Evolutionary conservation across 106 monocot genomes (phyloP), one percentile per base, ranked within the genome.

Genomic region (Alisma plantagoaquatica): DNA sequence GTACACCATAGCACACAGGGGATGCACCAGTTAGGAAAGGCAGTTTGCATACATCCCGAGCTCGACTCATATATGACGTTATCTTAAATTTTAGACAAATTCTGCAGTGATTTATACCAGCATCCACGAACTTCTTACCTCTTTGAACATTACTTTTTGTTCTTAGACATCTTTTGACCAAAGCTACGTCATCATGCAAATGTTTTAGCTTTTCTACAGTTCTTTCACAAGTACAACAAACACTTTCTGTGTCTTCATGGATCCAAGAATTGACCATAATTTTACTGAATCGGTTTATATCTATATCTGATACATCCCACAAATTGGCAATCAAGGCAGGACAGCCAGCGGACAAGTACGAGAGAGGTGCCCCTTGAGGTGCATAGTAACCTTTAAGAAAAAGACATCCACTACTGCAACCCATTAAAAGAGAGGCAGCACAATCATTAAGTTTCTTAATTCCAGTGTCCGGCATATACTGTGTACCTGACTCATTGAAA

Each of bases 1-100:
- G 46, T 20, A 46, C 46, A 46, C 46, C 46, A 46, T 46, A 46
- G n/a, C n/a, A n/a, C n/a, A n/a, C n/a, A n/a, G n/a, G n/a, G n/a
- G n/a, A n/a, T n/a, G n/a, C n/a, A n/a, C 16, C 46, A 46, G 6
- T 17, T 20, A 46, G 46, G 16, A 46, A 20, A 16, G 7, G 46
- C 10, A 12, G 46, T 46, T 46, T 46, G 46, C 46, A 46, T 17
- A 19, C 46, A 46, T 46, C 46, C 18, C 46, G 10, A 17, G 46
- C 46, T 46, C 21, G 46, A 19, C 46, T 46, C n/a, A 46, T 46
- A 19, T 6, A 17, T 46, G 46, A 46, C 21, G 46, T 17, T 7
- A 46, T 19, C 46, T 19, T 46, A 15, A 46, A 16, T 46, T 46
- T 19, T 7, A 17, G 7, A 12, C 46, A 16, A 46, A 15, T 16